Evolutionary conservation across 2,329 filamentous ascomycete species (phyloP), one percentile per base, ranked within the genome.

Genomic region (Aspergillus sp.): DNA sequence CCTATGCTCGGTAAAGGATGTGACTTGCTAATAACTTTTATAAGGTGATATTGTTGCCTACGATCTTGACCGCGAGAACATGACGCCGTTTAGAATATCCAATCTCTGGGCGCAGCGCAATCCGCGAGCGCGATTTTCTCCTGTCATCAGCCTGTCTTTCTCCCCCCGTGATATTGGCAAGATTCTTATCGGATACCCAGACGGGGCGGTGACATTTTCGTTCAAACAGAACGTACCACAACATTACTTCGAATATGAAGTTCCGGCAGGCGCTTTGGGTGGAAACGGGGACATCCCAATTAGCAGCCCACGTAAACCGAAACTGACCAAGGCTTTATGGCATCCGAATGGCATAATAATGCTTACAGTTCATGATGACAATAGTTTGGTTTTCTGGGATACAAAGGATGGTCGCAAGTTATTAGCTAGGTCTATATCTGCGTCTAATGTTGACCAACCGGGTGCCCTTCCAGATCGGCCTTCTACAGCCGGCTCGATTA

Each of bases 291-390:
- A 91, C 27, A 76, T 83, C 40, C 82, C 83, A 6, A 76, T 86
- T 37, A 85, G 87, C 56, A 82, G 82, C 13, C 72, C 83, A 58
- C 86, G 93, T 51, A 85, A 82, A 65, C 95, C 93, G 13, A 85
- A 83, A 57, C 76, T 98, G 60, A 91, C 88, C 1, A 90, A 96
- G 65, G 93, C 91, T 1, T 74, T 93, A 15, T 99, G 93, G 93
- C 95, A 99, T 76, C 95, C 95, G 0, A 96, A 91, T 1, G 95
- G 93, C 0, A 96, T 91, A 0, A 96, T 96, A 68, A 78, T 97
- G 39, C 72, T 95, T 64, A 96, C 91, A 0, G 90, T 88, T 1
- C 90, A 97, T 69, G 92, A 96, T 56, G 95, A 99, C 71, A 89
- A 89, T 34, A 96, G 91, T 66, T 79, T 99, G 47, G 93, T 96